Base-by-base conservation (phyloP, 1,139 yeast genomes). In the Yamadazyma atlantica region DNA sequence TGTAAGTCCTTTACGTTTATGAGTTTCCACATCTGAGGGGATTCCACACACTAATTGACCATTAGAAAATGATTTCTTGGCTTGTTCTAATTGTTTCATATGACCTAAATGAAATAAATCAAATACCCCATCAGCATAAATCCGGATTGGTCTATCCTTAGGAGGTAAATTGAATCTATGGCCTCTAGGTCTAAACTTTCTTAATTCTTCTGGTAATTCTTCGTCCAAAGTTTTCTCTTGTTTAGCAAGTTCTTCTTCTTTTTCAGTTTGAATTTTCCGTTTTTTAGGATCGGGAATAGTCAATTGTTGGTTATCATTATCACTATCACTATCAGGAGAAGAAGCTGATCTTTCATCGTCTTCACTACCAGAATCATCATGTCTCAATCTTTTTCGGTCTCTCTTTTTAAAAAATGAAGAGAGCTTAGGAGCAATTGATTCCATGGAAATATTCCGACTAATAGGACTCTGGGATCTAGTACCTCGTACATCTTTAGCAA, bases 101-200 rank as follows among this genome's bases (percentile, higher is more conserved):
- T 92, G 98, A 17, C 98, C 98, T 55, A 92, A 64, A 62, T 92
- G 98, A 66, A 92, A 92, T 48, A 92, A 70, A 64, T 92, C 98
- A 68, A 92, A 92, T 16, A 92, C 97, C 34, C 98, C 98, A 62
- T 92, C 98, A 4, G 98, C 98, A 57, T 92, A 92, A 17, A 92
- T 78, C 45, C 98, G 75, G 27, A 92, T 81, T 1, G 96, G 92
- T 43, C 97, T 74, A 57, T 85, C 95, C 11, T 63, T 68, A 1
- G 97, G 95, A 3, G 98, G 98, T 19, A 82, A 51, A 50, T 87
- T 88, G 62, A 92, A 80, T 48, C 66, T 64, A 58, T 57, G 82
- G 0, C 95, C 95, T 19, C 57, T 58, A 8, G 95, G 95, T 52
- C 94, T 74, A 57, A 69, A 85, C 57, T 79, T 83, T 37, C 87